Evolutionary conservation across 257 asterid genomes (phyloP), one percentile per base, ranked within the genome.

Genomic region (Euphrasia confusa): DNA sequence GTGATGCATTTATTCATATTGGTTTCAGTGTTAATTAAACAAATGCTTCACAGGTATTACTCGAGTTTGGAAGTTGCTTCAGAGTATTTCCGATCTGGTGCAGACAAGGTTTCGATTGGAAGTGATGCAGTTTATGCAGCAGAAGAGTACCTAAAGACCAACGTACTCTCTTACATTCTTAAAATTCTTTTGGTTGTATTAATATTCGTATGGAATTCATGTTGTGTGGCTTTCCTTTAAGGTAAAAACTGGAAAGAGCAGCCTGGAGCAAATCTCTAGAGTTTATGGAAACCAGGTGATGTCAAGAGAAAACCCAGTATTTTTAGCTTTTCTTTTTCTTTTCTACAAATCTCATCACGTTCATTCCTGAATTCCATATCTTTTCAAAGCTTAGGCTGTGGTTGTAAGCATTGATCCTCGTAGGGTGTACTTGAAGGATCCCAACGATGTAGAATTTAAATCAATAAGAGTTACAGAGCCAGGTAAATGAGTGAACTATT

Each of bases 111-210:
- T 60, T 92, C 99, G 35, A 89, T 92, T 64, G 99, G 99, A 73
- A 89, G 97, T 74, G 97, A 92, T 79, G 99, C 99, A 53, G 99
- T 92, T 61, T 89, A 86, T 77, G 96, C 99, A 56, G 95, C 97
- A 30, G 99, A 92, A 70, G 96, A 92, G 73, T 85, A 77, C 74
- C 65, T 89, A 48, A 86, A 76, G 77, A 83, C 89, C n/a, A 84
- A 89, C 63, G 99, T 89, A 83, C 18, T 67, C 52, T 50, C 21
- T 71, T 13, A 15, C 42, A 39, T 59, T 74, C 56, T 44, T 40
- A 47, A 58, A 4, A 18, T 15, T 18, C 18, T 59, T 69, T 54
- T 54, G 44, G 7, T 30, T 68, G 15, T 45, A 14, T 26, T 30
- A 65, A 28, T 28, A 42, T 61, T 53, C 4, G 8, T 40, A 40